Conservation (phyloP, 495 filamentous ascomycete genomes). For the Xylaria intraflava region DNA sequence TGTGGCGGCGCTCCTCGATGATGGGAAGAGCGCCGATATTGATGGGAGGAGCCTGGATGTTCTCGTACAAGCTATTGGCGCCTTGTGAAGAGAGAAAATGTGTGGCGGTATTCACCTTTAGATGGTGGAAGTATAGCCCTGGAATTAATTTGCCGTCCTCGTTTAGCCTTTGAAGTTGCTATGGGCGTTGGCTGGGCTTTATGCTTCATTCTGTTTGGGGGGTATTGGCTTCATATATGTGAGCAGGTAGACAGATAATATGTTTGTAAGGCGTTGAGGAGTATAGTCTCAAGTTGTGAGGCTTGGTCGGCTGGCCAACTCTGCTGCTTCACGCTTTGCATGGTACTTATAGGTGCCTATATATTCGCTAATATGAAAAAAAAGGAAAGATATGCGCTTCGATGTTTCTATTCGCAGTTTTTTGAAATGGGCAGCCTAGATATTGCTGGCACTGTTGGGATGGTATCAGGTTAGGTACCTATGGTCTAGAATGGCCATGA, state of each 20-base stretch:
- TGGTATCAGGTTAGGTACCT: no score
- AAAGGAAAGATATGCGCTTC: neutral
- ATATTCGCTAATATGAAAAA: neutral
- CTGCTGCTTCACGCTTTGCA: neutral
- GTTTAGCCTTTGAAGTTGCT: neutral
- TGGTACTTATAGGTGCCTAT: neutral
- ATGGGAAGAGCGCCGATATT: constrained; percentile 42
- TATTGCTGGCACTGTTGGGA: neutral
- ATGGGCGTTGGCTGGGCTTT: neutral
- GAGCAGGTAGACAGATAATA: no score
- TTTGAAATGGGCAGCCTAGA: neutral
- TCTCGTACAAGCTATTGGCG: constrained; percentile 68
- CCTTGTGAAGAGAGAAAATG: constrained; percentile 44
- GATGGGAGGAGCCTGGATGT: constrained; percentile 57
- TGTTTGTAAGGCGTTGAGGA: constrained; percentile 8
- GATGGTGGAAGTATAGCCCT: neutral
- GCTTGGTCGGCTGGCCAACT: neutral
- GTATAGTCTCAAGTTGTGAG: neutral
- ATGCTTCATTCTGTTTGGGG: neutral
- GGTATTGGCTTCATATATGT: neutral
- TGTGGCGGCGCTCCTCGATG: constrained; percentile 71
- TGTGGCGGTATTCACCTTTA: neutral
- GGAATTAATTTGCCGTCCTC: neutral
- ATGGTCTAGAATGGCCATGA: no score
- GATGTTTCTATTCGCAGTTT: no score